Evolutionary conservation across 2,329 filamentous ascomycete species (phyloP).

Genomic region (Aquanectria penicillioides): DNA sequence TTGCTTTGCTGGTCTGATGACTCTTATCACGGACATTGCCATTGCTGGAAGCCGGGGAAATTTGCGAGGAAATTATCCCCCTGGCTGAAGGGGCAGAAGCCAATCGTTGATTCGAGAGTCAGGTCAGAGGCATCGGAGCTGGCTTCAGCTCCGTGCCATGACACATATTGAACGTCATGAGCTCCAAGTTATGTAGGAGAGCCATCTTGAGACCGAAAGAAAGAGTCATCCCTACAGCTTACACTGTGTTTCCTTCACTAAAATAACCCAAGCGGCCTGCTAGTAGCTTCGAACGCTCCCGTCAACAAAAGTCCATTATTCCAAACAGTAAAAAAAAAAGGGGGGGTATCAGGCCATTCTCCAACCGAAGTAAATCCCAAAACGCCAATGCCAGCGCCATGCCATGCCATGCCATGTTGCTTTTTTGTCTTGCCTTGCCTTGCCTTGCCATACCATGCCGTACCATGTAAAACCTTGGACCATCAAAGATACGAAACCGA

Average conservation of each 20-base stretch:
- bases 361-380: conserved; percentile 30
- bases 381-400: conserved; percentile 27
- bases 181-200: too few relatives aligned
- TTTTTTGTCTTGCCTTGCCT: too few relatives aligned
- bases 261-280: too few relatives aligned
- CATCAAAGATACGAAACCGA: background rate
- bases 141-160: background rate
- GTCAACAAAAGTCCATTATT: background rate
- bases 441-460: background rate
- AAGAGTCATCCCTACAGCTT: too few relatives aligned
- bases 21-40: too few relatives aligned
- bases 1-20: background rate
- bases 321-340: conserved; percentile 14
- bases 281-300: too few relatives aligned
- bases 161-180: too few relatives aligned
- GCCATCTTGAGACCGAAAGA: too few relatives aligned
- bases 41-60: too few relatives aligned
- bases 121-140: background rate
- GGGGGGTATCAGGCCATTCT: conserved; percentile 40
- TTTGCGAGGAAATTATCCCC: too few relatives aligned
- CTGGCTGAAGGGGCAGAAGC: too few relatives aligned
- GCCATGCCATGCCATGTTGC: conserved; percentile 11
- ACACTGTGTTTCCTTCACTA: too few relatives aligned
- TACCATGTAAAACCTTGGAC: background rate
- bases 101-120: background rate